Evolutionary conservation across 495 filamentous ascomycete species (phyloP).

Genomic region (Margaritispora aquatica): DNA sequence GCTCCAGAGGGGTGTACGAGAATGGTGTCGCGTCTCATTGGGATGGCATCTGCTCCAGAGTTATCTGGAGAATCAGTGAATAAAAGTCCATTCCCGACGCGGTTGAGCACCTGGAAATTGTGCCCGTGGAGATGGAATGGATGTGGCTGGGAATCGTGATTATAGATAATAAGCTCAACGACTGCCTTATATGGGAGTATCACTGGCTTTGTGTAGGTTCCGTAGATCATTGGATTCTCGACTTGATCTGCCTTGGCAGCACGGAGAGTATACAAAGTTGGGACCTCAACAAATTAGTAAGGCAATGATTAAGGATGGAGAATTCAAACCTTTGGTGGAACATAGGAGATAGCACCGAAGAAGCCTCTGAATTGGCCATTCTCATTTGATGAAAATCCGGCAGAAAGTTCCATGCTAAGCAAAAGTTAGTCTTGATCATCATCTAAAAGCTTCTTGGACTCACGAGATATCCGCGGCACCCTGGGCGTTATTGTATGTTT

Average conservation of each 20-base stretch:
- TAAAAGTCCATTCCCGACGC: constrained; percentile 27
- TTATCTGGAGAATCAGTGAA: constrained; percentile 22
- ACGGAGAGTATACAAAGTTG: constrained; percentile 68
- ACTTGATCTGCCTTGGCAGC: constrained; percentile 50
- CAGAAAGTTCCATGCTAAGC: background rate
- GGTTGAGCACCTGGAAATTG: constrained; percentile 65
- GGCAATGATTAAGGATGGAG: too few relatives aligned
- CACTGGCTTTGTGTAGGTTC: constrained; percentile 56
- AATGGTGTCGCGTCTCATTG: constrained; percentile 49
- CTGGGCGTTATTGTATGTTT: background rate
- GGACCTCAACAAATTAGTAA: too few relatives aligned
- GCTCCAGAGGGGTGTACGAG: constrained; percentile 47
- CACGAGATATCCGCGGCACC: background rate
- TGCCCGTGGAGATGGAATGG: constrained; percentile 64
- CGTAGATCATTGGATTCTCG: constrained; percentile 62
- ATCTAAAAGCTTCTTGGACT: too few relatives aligned
- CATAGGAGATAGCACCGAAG: constrained; percentile 72
- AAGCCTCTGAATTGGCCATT: too few relatives aligned
- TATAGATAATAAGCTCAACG: constrained; percentile 78
- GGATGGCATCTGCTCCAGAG: constrained; percentile 30
- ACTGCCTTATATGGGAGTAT: constrained; percentile 58
- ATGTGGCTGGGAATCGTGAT: constrained; percentile 56
- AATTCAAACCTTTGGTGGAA: constrained; percentile 58
- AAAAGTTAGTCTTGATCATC: constrained; percentile 18
- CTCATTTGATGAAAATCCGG: constrained; percentile 25